Percentiles rank a stretch among this genome's conserved stretches.
phyloP scores from a whole-genome alignment of 2,329 filamentous ascomycete genomes.

The Sarocladiaceae sp. region DNA sequence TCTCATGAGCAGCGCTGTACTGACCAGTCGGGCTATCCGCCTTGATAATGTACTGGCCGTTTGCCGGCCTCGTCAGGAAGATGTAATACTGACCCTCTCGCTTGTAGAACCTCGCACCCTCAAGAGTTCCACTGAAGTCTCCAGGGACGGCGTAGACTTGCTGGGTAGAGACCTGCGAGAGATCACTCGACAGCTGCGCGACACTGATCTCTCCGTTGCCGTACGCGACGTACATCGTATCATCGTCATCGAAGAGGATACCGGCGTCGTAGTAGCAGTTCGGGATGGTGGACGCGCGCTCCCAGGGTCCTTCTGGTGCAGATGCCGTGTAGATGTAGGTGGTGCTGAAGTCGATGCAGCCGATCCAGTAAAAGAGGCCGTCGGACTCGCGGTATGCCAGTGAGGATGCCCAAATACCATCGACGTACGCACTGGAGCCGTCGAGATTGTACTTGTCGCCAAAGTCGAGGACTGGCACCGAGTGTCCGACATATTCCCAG shows the following conservation, averaged over 20 bases:
- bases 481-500: conserved; percentile 37
- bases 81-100: background rate
- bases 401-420: conserved; percentile 31
- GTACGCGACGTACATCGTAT: conserved; percentile 50
- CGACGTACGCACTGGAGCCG: conserved; percentile 38
- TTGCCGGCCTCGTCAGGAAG: background rate
- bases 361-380: conserved; percentile 47
- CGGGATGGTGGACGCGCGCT: conserved; percentile 20
- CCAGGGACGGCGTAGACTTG: conserved; percentile 10
- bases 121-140: conserved; percentile 35
- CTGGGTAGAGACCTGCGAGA: conserved; percentile 23
- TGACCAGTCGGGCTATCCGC: background rate
- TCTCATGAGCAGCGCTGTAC: background rate
- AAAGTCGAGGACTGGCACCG: conserved; percentile 26
- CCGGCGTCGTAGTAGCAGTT: conserved; percentile 50
- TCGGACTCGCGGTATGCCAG: conserved; percentile 42
- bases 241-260: conserved; percentile 48
- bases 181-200: conserved; percentile 42
- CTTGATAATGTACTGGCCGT: background rate
- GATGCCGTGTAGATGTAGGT: conserved; percentile 46
- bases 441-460: conserved; percentile 37
- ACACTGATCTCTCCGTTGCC: conserved; percentile 41
- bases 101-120: conserved; percentile 4
- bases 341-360: conserved; percentile 40
- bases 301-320: conserved; percentile 34